phyloP scores from a whole-genome alignment of 768 basidiomycete genomes.

The Chalciporus piperatus region DNA sequence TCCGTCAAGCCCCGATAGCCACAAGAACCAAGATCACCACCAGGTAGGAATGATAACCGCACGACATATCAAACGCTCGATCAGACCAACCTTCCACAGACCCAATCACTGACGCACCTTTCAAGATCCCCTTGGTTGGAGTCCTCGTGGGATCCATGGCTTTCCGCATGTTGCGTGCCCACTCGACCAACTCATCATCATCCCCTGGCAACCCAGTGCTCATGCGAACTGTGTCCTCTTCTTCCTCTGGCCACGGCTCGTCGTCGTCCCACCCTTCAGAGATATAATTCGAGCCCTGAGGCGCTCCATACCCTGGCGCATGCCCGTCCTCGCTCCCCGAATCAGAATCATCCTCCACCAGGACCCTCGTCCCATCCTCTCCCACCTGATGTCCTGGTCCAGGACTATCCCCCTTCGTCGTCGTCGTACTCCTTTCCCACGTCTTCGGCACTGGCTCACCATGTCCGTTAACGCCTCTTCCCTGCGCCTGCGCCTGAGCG shows the following conservation, averaged over 20 bases:
- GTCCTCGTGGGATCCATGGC: slow-evolving; percentile 62
- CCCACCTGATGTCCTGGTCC: slow-evolving; percentile 44
- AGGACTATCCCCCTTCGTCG: slow-evolving; percentile 45
- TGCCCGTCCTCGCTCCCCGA: slow-evolving; percentile 56
- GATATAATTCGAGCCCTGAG: slow-evolving; percentile 39
- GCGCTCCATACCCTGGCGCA: slow-evolving; percentile 33
- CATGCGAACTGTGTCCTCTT: slow-evolving; percentile 70
- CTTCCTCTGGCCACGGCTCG: slow-evolving; percentile 72
- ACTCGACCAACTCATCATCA: slow-evolving; percentile 65
- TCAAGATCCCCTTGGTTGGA: slow-evolving; percentile 85
- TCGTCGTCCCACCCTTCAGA: slow-evolving; percentile 76
- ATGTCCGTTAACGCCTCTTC: slow-evolving; percentile 27
- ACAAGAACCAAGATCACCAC: neutral
- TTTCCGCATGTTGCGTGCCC: slow-evolving; percentile 73
- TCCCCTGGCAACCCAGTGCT: slow-evolving; percentile 26
- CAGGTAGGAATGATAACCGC: neutral
- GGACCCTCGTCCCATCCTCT: slow-evolving; percentile 63
- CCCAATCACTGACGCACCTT: slow-evolving; percentile 40
- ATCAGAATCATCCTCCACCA: slow-evolving; percentile 71
- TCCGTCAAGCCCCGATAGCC: neutral
- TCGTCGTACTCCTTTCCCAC: slow-evolving; percentile 84
- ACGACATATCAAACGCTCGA: neutral
- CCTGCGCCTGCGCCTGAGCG: slow-evolving; percentile 20
- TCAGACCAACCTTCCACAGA: slow-evolving; percentile 7
- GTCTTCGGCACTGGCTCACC: slow-evolving; percentile 48